A percentile compares a stretch with the other conserved stretches of the same genome.
Evolutionary conservation across 2,329 filamentous ascomycete genomes (phyloP).

Genomic region (Fusarium caatingaense): DNA sequence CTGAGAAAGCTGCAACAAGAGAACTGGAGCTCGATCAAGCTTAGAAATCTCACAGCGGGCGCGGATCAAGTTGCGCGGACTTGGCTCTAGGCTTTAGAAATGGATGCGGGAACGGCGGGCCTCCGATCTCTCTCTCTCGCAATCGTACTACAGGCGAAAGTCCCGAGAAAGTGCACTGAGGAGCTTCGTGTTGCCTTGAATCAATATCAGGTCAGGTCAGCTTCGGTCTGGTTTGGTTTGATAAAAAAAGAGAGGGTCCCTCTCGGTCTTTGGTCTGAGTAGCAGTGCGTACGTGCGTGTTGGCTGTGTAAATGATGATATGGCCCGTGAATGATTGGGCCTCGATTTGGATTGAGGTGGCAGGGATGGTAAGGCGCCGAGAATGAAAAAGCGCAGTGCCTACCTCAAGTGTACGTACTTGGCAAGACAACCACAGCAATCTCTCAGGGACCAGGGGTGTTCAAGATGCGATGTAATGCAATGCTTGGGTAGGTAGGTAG

Average conservation of each 20-base stretch:
- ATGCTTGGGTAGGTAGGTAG: background rate
- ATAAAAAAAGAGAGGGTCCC: slow-evolving; percentile 35
- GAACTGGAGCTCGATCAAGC: slow-evolving; percentile 36
- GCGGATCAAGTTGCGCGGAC: slow-evolving; percentile 43
- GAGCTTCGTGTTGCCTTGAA: slow-evolving; percentile 35
- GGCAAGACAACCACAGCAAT: slow-evolving; percentile 37
- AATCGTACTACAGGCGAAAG: slow-evolving; percentile 17
- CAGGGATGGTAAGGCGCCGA: slow-evolving; percentile 39
- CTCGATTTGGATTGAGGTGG: slow-evolving; percentile 29
- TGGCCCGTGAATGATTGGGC: slow-evolving; percentile 38
- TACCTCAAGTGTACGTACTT: slow-evolving; percentile 36
- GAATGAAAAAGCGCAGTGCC: slow-evolving; percentile 34
- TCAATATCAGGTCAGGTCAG: slow-evolving; percentile 29
- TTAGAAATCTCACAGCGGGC: slow-evolving; percentile 40
- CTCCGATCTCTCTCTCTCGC: slow-evolving; percentile 23
- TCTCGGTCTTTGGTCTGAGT: slow-evolving; percentile 21
- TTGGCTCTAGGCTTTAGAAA: slow-evolving; percentile 23
- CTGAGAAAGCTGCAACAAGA: slow-evolving; percentile 39
- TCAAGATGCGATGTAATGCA: slow-evolving; percentile 4
- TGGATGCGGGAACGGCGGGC: slow-evolving; percentile 24
- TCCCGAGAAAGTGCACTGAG: slow-evolving; percentile 27
- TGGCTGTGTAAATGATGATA: slow-evolving; percentile 40
- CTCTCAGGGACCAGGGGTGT: slow-evolving; percentile 32
- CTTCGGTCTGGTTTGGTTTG: slow-evolving; percentile 28
- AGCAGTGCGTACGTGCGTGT: slow-evolving; percentile 32